phyloP scores from a whole-genome alignment of 257 asterid genomes.

The Apocynum venetum region DNA sequence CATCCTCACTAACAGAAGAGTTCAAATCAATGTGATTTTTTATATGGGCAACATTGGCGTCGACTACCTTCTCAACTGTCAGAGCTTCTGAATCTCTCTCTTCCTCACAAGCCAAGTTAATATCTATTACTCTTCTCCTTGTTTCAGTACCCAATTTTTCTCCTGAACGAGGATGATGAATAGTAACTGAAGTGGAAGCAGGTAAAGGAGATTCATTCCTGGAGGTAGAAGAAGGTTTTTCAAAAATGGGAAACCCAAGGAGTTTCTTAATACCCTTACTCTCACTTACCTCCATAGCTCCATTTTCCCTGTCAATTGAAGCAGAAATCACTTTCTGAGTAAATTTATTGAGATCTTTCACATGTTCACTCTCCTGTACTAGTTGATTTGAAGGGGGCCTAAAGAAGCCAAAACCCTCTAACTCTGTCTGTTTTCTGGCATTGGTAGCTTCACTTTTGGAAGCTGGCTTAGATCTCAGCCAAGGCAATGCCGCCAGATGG shows the following conservation, averaged over 20 bases:
- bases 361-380: conserved; percentile 26
- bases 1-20: conserved; percentile 59
- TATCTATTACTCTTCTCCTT: conserved; percentile 57
- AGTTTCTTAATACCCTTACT: conserved; percentile 43
- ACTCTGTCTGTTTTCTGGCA: conserved; percentile 25
- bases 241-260: conserved; percentile 74
- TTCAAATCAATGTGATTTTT: conserved; percentile 70
- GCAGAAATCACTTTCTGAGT: conserved; percentile 21
- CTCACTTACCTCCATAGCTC: conserved; percentile 28
- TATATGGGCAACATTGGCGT: conserved; percentile 16
- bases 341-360: conserved; percentile 49
- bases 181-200: conserved; percentile 32
- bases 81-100: conserved; percentile 36
- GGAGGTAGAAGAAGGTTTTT: conserved; percentile 23
- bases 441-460: conserved; percentile 21
- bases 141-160: conserved; percentile 25
- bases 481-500: conserved; percentile 46
- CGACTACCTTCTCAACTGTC: conserved; percentile 30
- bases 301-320: conserved; percentile 27
- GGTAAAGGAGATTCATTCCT: conserved; percentile 32
- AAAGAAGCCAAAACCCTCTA: conserved; percentile 20
- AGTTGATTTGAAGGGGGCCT: conserved; percentile 30
- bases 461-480: conserved; percentile 60
- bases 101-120: conserved; percentile 64
- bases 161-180: conserved; percentile 24